Base-by-base conservation (phyloP, 352 stramenopile species). In the Nothophytophthora sp. region DNA sequence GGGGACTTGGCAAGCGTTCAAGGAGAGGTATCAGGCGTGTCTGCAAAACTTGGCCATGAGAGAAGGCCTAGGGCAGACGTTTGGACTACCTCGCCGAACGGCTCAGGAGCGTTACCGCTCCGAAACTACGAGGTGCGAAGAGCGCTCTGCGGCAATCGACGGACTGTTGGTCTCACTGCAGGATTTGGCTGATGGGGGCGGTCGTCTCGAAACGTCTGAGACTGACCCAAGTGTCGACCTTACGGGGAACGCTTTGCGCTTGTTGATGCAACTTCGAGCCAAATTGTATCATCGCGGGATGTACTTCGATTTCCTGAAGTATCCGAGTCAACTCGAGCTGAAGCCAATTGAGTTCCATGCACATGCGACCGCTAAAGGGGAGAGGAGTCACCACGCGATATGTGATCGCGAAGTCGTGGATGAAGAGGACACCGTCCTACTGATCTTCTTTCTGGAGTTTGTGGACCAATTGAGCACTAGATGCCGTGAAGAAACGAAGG, bases 31-130 rank as follows among this genome's bases (percentile, higher is more conserved):
- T 55, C 77, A 92, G 24, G 22, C 38, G n/a, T 94, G 76, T 40
- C 53, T 90, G 16, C 86, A 94, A 49, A 82, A 56, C 29, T 56
- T 97, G 36, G 91, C 81, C 13, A 90, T 97, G 67, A 84, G 86
- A 42, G 86, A 97, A 55, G 89, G 90, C 0, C 65, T 97, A 0
- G 89, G 89, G 0, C 86, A 90, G 57, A 97, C 94, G 62, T 97
- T 92, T 29, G 88, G 90, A 12, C 60, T 91, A 19, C 90, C 90
- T 42, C 65, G 86, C 0, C 81, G 89, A 25, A 84, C 73, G 11
- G 88, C 90, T 2, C 86, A 96, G 55, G 89, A 97, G 48, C 57
- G 76, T 12, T 88, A 93, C 30, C 76, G 90, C 4, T 92, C 83
- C 1, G 85, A 94, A 50, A 88, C 91, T 12, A 89, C 80, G 19